A percentile compares a stretch with the other conserved stretches of the same genome.
phyloP scores from a whole-genome alignment of 2,329 filamentous ascomycete genomes.

The Apiospora marii region DNA sequence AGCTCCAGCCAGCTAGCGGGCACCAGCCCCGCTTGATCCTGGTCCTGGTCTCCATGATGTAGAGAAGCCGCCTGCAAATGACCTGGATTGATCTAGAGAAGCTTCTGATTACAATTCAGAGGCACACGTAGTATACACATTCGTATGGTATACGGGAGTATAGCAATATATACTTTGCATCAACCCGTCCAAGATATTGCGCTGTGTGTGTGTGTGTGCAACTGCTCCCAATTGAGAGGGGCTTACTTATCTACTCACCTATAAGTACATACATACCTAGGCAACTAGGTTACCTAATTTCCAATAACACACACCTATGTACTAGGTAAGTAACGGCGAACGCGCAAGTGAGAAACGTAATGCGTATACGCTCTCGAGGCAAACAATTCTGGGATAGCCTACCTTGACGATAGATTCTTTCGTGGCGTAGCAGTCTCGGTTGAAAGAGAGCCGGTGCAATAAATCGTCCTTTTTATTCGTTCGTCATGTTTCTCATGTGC shows the following conservation, averaged over 20 bases:
- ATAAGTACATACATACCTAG: too few species aligned
- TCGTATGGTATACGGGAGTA: too few species aligned
- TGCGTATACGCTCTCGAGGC: not conserved
- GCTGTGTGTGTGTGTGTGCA: too few species aligned
- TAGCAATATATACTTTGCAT: too few species aligned
- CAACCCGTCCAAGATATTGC: too few species aligned
- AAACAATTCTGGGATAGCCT: not conserved
- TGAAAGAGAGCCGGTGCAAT: not conserved
- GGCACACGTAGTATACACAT: too few species aligned
- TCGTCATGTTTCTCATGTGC: not conserved
- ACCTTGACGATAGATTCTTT: not conserved
- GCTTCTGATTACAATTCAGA: too few species aligned
- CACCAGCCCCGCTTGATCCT: not conserved
- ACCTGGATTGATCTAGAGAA: too few species aligned
- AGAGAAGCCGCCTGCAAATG: too few species aligned
- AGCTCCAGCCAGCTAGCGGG: not conserved
- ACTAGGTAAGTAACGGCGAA: not conserved
- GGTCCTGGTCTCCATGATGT: not conserved
- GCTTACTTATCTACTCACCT: not conserved
- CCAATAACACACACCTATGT: too few species aligned
- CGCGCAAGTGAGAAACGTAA: slow-evolving; percentile 17
- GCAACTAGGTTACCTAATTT: too few species aligned
- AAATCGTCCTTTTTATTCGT: slow-evolving; percentile 2
- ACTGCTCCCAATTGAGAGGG: not conserved
- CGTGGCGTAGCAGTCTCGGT: not conserved